Evolutionary conservation across 2,329 filamentous ascomycete species (phyloP).

Genomic region (Sporothrix inflata): DNA sequence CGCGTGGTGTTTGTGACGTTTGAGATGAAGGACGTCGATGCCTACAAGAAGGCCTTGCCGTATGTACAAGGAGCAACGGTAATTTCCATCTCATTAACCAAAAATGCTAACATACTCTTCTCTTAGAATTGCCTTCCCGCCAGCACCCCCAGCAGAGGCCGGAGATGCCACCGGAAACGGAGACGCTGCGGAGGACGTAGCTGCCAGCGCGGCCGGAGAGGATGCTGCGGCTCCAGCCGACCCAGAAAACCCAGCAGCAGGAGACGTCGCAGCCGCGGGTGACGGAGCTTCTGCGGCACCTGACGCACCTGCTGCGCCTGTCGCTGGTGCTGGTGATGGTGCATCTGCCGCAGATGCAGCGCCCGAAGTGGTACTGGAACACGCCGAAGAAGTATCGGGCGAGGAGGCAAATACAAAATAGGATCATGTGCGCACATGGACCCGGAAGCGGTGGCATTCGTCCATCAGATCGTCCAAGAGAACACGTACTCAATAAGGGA

Average conservation of each 20-base stretch:
- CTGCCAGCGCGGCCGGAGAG: neutral
- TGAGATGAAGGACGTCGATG: constrained; percentile 71
- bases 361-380: neutral
- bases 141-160: neutral
- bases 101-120: neutral
- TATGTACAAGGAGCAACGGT: too few species aligned
- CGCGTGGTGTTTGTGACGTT: constrained; percentile 87
- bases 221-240: neutral
- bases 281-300: neutral
- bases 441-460: neutral
- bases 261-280: neutral
- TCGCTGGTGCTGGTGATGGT: neutral
- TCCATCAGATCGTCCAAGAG: neutral
- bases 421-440: neutral
- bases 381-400: neutral
- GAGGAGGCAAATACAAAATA: neutral
- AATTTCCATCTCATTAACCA: too few species aligned
- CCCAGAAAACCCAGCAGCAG: neutral
- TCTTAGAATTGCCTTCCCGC: constrained; percentile 9
- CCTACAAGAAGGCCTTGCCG: constrained; percentile 74
- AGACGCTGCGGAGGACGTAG: neutral
- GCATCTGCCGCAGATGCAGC: neutral
- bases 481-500: neutral
- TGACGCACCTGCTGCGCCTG: neutral
- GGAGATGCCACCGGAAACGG: neutral